These are phyloP conservation scores for Pseudogymnoascus sp. DNA, from an alignment of 2,329 filamentous ascomycete species.

Conservation along the genomic window DNA sequence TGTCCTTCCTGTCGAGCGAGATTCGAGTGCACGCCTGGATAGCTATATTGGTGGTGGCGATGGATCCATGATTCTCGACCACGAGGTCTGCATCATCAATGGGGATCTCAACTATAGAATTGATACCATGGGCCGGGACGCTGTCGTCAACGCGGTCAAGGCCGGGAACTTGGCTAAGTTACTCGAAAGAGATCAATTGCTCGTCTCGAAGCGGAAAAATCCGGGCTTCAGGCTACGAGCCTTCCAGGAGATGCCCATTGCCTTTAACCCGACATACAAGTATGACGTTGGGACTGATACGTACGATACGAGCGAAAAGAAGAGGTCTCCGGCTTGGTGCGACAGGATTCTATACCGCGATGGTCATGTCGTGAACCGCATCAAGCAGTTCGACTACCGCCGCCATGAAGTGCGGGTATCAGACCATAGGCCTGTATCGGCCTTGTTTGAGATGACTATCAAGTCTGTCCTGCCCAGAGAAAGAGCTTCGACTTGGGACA, in stretches of 20 bases:
- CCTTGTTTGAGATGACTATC: slow-evolving; percentile 71
- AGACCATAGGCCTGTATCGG: slow-evolving; percentile 90
- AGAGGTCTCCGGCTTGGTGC: slow-evolving; percentile 91
- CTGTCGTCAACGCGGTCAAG: slow-evolving; percentile 79
- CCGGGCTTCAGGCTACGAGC: slow-evolving; percentile 81
- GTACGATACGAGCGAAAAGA: slow-evolving; percentile 94
- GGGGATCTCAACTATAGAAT: slow-evolving; percentile 98
- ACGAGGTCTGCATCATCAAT: slow-evolving; percentile 95
- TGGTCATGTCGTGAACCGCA: slow-evolving; percentile 67
- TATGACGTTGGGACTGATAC: slow-evolving; percentile 93
- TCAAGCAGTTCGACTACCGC: slow-evolving; percentile 82
- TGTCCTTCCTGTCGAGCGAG: slow-evolving; percentile 66
- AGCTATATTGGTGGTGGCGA: slow-evolving; percentile 89
- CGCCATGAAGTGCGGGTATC: slow-evolving; percentile 86
- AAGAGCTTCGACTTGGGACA: slow-evolving; percentile 61
- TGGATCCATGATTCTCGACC: slow-evolving; percentile 88
- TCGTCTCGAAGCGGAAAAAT: slow-evolving; percentile 82
- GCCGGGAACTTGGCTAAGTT: slow-evolving; percentile 76
- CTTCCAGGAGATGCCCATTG: slow-evolving; percentile 86
- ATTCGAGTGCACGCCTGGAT: slow-evolving; percentile 62
- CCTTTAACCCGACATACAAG: slow-evolving; percentile 94
- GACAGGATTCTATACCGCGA: slow-evolving; percentile 87
- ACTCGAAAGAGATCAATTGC: slow-evolving; percentile 86
- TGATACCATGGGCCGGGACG: slow-evolving; percentile 91
- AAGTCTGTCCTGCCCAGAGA: slow-evolving; percentile 71